These are phyloP conservation scores for Bryum argenteum DNA, from an alignment of 225 moss, liverwort and hornwort species.

Conservation along the genomic window DNA sequence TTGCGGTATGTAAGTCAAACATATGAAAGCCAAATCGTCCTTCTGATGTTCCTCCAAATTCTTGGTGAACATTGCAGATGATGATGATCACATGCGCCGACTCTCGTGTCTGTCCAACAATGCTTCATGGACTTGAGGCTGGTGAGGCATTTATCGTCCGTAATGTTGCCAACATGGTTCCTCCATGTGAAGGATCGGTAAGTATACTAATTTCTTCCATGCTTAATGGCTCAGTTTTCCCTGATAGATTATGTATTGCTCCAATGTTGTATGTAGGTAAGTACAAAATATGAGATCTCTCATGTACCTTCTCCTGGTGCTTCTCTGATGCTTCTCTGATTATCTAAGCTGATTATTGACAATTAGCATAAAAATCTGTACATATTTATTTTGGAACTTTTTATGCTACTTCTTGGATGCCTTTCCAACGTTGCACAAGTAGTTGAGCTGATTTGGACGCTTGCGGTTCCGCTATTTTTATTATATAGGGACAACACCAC, in stretches of 20 bases:
- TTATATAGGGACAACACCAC: conserved; percentile 59
- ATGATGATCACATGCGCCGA: conserved; percentile 89
- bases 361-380: neutral
- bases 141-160: conserved; percentile 82
- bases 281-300: conserved; percentile 5
- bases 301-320: neutral
- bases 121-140: conserved; percentile 79
- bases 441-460: neutral
- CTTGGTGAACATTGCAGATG: conserved; percentile 56
- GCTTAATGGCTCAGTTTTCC: neutral
- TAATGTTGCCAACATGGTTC: conserved; percentile 91
- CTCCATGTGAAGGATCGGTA: conserved; percentile 71
- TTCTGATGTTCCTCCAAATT: conserved; percentile 10
- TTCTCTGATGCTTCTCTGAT: conserved; percentile 18
- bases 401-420: neutral
- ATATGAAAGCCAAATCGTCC: neutral
- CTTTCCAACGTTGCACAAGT: conserved; percentile 3
- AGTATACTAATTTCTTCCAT: conserved; percentile 10
- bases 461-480: conserved; percentile 1
- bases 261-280: neutral
- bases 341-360: neutral
- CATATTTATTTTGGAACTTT: neutral
- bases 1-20: conserved; percentile 8
- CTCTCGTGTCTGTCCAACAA: conserved; percentile 87
- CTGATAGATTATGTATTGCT: conserved; percentile 1